Conservation (phyloP, 2,329 filamentous ascomycete genomes). For the Hypocrella siamensis region DNA sequence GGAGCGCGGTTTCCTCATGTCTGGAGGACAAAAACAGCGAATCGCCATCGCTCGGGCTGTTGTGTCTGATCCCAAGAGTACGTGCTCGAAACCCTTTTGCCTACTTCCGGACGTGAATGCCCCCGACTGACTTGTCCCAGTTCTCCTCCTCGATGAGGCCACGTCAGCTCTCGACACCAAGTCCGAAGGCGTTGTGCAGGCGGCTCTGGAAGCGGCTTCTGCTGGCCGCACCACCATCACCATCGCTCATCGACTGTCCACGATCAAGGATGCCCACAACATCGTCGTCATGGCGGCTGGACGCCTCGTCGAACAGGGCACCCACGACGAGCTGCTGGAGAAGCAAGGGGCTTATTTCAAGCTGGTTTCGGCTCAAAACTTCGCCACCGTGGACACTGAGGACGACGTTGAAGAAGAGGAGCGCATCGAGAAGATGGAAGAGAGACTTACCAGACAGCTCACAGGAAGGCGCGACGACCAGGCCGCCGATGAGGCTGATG, state of each 20-base stretch:
- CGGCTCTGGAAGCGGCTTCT: slow-evolving; percentile 73
- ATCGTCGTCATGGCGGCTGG: slow-evolving; percentile 87
- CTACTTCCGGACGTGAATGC: too few relatives aligned
- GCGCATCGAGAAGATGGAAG: slow-evolving; percentile 31
- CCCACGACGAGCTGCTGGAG: slow-evolving; percentile 64
- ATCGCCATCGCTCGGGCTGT: slow-evolving; percentile 88
- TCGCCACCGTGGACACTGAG: slow-evolving; percentile 47
- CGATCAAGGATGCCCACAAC: slow-evolving; percentile 86
- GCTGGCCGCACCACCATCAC: slow-evolving; percentile 85
- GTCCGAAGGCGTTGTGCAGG: slow-evolving; percentile 87
- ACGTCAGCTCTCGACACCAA: slow-evolving; percentile 90
- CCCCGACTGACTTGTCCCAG: slow-evolving; percentile 15
- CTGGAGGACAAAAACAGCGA: slow-evolving; percentile 91
- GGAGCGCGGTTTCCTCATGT: slow-evolving; percentile 81
- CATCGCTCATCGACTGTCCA: slow-evolving; percentile 89
- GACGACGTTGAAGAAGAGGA: slow-evolving; percentile 34
- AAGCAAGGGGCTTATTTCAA: slow-evolving; percentile 60
- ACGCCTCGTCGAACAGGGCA: slow-evolving; percentile 82
- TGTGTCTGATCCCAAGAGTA: slow-evolving; percentile 72
- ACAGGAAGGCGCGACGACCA: slow-evolving; percentile 21
- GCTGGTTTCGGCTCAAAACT: slow-evolving; percentile 78
- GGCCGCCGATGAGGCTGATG: slow-evolving; percentile 39
- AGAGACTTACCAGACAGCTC: slow-evolving; percentile 30
- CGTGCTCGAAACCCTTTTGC: slow-evolving; percentile 13
- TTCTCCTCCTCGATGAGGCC: slow-evolving; percentile 86